phyloP scores from a whole-genome alignment of 2,329 filamentous ascomycete genomes.

The Ceratocystis colombiana region DNA sequence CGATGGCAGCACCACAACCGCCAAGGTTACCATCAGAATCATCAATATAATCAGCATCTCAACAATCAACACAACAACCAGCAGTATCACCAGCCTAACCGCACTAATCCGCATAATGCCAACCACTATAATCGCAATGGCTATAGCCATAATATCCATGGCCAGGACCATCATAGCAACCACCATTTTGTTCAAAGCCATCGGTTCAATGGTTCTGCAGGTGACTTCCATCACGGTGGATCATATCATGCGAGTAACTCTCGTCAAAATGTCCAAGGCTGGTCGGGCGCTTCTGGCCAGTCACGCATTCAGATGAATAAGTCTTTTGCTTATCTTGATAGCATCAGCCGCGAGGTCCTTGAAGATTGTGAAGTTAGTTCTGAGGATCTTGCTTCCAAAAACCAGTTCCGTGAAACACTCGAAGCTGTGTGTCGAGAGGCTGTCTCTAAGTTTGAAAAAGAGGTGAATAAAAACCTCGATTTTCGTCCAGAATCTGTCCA shows the following conservation, averaged over 20 bases:
- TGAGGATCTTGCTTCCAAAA: slow-evolving; percentile 58
- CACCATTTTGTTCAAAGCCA: neutral
- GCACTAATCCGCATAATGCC: neutral
- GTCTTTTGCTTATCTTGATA: slow-evolving; percentile 23
- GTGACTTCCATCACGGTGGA: neutral
- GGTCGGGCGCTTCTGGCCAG: neutral
- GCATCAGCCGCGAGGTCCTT: slow-evolving; percentile 36
- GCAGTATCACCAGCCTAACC: neutral
- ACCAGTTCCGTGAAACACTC: slow-evolving; percentile 55
- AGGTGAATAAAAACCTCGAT: slow-evolving; percentile 34
- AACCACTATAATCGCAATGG: neutral
- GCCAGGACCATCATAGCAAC: neutral
- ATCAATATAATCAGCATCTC: neutral
- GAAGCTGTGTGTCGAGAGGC: slow-evolving; percentile 54
- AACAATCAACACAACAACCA: neutral
- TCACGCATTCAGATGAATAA: neutral
- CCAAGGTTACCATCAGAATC: neutral
- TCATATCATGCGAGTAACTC: neutral
- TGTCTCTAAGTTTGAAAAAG: slow-evolving; percentile 44
- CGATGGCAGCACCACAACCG: neutral
- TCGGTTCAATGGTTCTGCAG: slow-evolving; percentile 2
- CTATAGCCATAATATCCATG: slow-evolving; percentile 1
- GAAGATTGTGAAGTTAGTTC: slow-evolving; percentile 51
- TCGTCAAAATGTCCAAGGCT: slow-evolving; percentile 10
- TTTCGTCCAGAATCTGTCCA: slow-evolving; percentile 51